Evolutionary conservation across 2,329 filamentous ascomycete genomes (phyloP).

Genomic region (Curvularia hawaiiensis): DNA sequence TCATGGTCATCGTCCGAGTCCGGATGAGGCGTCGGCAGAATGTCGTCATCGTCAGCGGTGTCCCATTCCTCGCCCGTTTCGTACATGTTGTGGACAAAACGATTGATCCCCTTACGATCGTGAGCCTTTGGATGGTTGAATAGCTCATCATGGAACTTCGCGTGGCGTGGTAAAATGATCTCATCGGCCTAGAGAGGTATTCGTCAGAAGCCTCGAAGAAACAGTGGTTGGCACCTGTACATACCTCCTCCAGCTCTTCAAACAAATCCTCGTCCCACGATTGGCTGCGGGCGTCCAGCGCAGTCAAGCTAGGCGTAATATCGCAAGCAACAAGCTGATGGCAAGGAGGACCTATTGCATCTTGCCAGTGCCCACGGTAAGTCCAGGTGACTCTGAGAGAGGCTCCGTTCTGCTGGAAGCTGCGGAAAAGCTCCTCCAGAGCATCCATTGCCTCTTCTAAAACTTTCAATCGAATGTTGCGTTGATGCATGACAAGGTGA

Average conservation of each 20-base stretch:
- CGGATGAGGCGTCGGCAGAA: neutral
- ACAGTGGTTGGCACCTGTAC: neutral
- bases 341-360: neutral
- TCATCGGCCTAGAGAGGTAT: neutral
- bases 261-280: neutral
- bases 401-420: neutral
- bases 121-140: neutral
- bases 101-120: neutral
- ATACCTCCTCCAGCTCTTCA: neutral
- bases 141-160: neutral
- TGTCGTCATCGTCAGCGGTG: neutral
- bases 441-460: neutral
- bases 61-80: neutral
- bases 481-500: conserved; percentile 1
- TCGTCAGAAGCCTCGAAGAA: too few species aligned
- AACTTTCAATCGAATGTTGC: neutral
- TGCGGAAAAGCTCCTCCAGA: neutral
- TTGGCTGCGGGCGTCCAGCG: neutral
- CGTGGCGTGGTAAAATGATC: neutral
- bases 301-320: neutral
- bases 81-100: neutral
- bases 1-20: neutral
- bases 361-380: conserved; percentile 2
- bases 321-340: neutral
- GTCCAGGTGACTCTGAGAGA: conserved; percentile 4